Evolutionary conservation across 805 yeast species (phyloP), one percentile per base, ranked within the genome.

Genomic region (Zygoascus flipseniorum): DNA sequence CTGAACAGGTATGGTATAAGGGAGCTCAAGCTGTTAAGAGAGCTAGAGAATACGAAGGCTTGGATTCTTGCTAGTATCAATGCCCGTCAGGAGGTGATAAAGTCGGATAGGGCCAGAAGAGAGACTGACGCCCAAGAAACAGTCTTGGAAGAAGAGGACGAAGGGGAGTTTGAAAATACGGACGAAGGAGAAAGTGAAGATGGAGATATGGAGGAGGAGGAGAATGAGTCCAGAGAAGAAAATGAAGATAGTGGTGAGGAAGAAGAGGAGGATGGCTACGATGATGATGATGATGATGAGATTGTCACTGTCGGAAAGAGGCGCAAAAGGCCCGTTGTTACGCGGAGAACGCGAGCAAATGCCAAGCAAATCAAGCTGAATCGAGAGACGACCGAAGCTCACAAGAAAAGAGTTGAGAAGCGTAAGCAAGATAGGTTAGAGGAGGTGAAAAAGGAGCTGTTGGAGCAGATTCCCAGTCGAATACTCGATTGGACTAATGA

Each of bases 1-100:
- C 71, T 89, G 49, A 82, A 85, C 59, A 81, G 79, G 3, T 80
- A 83, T 77, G 97, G 97, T 2, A 72, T 71, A 50, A 71, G 95
- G 47, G 97, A 89, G 63, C 75, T 81, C 16, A 74, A 71, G 39
- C 73, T 90, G 47, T 70, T 79, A 42, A 84, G 83, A 59, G 95
- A 86, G 60, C 65, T 87, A 44, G 64, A 69, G 8, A 67, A 69
- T 2, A 74, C 81, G 23, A 76, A 78, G 57, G 84, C 79, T 10
- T 75, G 77, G 16, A 74, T 86, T 23, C 64, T 65, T 35, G 68
- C 74, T 11, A 79, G 89, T 59, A 78, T 86, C 59, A 71, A 66
- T 10, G 77, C 87, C 0, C 75, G 95, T 55, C 71, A 62, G 2
- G 72, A 70, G 48, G 58, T 58, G 8, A 48, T 48, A 43, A 45